Base-by-base conservation (phyloP, 1,284 basidiomycete genomes). In the Porogramme epimiltina region DNA sequence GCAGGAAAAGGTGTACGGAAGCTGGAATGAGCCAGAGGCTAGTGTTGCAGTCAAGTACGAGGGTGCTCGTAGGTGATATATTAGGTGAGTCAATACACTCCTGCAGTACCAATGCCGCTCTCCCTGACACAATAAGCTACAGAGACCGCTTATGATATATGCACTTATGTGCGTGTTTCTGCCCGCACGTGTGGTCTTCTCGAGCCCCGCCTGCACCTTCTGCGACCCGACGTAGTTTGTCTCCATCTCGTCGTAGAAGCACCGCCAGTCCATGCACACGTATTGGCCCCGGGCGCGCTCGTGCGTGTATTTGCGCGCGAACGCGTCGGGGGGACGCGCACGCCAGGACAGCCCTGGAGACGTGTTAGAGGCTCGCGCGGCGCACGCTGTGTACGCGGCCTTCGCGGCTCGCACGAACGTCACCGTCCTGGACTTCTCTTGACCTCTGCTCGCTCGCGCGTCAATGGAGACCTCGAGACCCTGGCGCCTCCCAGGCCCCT, bases 311-410 rank as follows among this genome's bases (percentile, higher is more conserved):
- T 62, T 57, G 13, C 58, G 47, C 40, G 44, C 37, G 18, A 62
- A 43, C 45, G 48, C 59, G 22, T 62, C 56, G 1, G 49, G 62
- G 2, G 67, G 70, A 69, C 4, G 59, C 57, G 49, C 72, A 68
- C 45, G 69, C 66, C 19, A 62, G 59, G 55, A 70, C 72, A 24
- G 72, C 60, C 25, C 68, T 64, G 24, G 63, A 59, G 58, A 70
- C 68, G 10, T 70, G 61, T 16, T 72, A 46, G 42, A 68, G 66
- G 53, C 59, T 61, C 33, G 59, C 49, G 49, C 59, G 59, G 47
- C 59, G 59, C 45, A 45, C 45, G 43, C 55, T 49, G 47, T 61
- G 56, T 20, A 39, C n/a, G 34, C 44, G 38, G 45, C 43, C 44
- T 40, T 57, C n/a, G n/a, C n/a, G n/a, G n/a, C n/a, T n/a, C n/a